phyloP scores from a whole-genome alignment of 2,329 filamentous ascomycete species.

The Phoma herbarum region DNA sequence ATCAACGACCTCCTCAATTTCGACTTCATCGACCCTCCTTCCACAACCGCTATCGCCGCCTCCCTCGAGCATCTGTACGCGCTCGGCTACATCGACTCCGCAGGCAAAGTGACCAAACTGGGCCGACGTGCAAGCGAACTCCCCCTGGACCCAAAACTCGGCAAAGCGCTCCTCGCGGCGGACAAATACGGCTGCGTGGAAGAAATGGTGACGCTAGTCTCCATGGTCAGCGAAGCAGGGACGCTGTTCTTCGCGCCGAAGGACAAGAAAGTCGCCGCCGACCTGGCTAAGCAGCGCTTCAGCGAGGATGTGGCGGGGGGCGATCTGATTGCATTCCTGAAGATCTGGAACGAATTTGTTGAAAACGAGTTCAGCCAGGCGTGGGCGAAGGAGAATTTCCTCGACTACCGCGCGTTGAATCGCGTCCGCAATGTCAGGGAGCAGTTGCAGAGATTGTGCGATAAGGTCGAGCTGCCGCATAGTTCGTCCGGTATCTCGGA shows the following conservation, averaged over 20 bases:
- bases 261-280: slow-evolving; percentile 96
- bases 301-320: slow-evolving; percentile 78
- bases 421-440: slow-evolving; percentile 91
- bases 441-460: slow-evolving; percentile 89
- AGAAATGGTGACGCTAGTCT: slow-evolving; percentile 90
- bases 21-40: slow-evolving; percentile 94
- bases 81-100: slow-evolving; percentile 86
- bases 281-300: slow-evolving; percentile 87
- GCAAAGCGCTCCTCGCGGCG: slow-evolving; percentile 86
- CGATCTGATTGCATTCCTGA: slow-evolving; percentile 86
- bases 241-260: slow-evolving; percentile 94
- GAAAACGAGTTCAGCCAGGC: slow-evolving; percentile 88
- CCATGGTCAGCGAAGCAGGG: slow-evolving; percentile 89
- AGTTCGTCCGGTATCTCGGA: slow-evolving; percentile 76
- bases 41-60: slow-evolving; percentile 86
- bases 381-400: slow-evolving; percentile 91
- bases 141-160: slow-evolving; percentile 89
- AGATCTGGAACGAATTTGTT: slow-evolving; percentile 95
- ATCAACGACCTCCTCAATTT: slow-evolving; percentile 94
- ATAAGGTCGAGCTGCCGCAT: slow-evolving; percentile 83
- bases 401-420: slow-evolving; percentile 89
- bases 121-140: slow-evolving; percentile 96
- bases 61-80: slow-evolving; percentile 92
- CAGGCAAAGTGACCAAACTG: slow-evolving; percentile 86
- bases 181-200: slow-evolving; percentile 93